Percentiles rank a stretch among this genome's conserved stretches.
phyloP scores from a whole-genome alignment of 2,329 filamentous ascomycete genomes.

The Curvularia sp. region DNA sequence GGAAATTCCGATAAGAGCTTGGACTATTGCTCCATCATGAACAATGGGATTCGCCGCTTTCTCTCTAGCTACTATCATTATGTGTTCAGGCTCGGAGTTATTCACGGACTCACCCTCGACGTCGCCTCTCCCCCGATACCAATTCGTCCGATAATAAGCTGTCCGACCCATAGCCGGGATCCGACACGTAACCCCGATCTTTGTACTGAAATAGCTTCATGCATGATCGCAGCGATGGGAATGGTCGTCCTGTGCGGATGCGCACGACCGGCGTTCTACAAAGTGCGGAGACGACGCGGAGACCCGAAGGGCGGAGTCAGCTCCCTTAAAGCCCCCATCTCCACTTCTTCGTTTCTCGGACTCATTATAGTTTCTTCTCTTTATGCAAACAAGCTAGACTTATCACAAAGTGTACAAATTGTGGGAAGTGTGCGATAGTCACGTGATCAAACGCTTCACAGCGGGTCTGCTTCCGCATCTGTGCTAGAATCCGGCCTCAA shows the following conservation, averaged over 20 bases:
- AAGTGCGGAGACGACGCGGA: constrained; percentile 18
- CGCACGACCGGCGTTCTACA: constrained; percentile 1
- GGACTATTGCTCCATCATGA: background rate
- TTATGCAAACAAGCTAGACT: background rate
- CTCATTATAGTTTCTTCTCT: background rate
- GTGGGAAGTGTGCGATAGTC: background rate
- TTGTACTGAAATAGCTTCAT: background rate
- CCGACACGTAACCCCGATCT: background rate
- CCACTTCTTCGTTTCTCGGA: background rate
- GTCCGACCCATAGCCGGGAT: background rate
- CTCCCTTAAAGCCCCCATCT: background rate
- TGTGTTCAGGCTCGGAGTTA: background rate
- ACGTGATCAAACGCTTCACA: constrained; percentile 11
- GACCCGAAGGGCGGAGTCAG: constrained; percentile 11
- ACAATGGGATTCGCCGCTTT: background rate
- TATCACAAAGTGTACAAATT: background rate
- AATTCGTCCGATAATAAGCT: background rate
- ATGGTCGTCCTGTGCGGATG: background rate
- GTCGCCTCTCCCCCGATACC: background rate
- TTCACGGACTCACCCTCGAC: background rate
- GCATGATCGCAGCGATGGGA: background rate
- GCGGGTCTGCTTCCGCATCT: constrained; percentile 1
- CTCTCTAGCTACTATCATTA: background rate
- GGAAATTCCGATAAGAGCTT: background rate
- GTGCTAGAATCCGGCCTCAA: background rate